Conservation (phyloP, 1,284 basidiomycete species). For the Cryptococcus floricola region DNA sequence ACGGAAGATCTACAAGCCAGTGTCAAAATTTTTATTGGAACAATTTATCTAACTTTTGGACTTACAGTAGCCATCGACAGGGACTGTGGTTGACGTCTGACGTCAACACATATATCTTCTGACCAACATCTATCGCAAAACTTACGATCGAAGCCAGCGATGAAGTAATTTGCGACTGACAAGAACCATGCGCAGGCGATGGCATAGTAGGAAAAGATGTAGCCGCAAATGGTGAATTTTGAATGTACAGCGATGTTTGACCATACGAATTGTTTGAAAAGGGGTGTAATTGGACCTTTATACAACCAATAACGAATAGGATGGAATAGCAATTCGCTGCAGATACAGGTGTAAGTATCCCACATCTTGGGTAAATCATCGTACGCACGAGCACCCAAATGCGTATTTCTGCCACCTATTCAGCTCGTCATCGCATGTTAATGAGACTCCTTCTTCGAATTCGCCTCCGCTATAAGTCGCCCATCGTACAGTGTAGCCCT, state of each 20-base stretch:
- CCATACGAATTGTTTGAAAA: conserved; percentile 73
- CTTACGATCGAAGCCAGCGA: conserved; percentile 58
- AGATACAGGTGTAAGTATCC: neutral
- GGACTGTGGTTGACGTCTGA: conserved; percentile 30
- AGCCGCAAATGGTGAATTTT: conserved; percentile 60
- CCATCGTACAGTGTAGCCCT: conserved; percentile 73
- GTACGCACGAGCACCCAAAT: conserved; percentile 57
- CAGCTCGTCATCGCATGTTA: conserved; percentile 52
- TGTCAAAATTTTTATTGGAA: no score
- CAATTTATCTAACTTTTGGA: no score
- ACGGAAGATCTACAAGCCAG: conserved; percentile 18
- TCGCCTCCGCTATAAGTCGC: conserved; percentile 73
- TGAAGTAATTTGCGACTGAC: conserved; percentile 65
- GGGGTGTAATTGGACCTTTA: conserved; percentile 69
- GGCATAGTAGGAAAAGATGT: conserved; percentile 86
- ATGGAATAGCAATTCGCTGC: conserved; percentile 71
- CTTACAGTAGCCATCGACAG: conserved; percentile 62
- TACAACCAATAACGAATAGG: conserved; percentile 68
- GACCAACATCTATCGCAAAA: neutral
- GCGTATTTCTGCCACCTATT: conserved; percentile 85
- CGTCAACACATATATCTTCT: no score
- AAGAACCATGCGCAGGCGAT: conserved; percentile 65
- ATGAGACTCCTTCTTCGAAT: conserved; percentile 83
- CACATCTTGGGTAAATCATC: conserved; percentile 1
- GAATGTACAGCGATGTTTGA: conserved; percentile 71